Conservation (phyloP, 441 rosid genomes). For the Populus hybrid region DNA sequence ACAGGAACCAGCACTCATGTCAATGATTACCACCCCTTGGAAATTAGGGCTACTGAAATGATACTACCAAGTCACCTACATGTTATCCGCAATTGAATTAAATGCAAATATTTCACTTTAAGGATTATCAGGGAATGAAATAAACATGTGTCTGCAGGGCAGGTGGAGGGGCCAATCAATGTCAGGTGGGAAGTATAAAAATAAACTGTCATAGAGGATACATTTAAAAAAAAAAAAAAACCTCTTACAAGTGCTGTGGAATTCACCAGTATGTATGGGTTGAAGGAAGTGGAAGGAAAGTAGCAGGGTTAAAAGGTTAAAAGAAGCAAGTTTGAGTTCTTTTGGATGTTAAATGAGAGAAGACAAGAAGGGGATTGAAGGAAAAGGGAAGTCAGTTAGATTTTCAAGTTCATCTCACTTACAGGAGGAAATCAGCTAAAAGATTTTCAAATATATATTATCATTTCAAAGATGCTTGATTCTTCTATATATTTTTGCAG, state of each 20-base stretch:
- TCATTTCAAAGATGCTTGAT: neutral
- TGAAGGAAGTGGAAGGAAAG: neutral
- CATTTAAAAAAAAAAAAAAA: too few species aligned
- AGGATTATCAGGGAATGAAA: neutral
- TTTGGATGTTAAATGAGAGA: neutral
- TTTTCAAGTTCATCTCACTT: neutral
- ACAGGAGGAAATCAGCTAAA: neutral
- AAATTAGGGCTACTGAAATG: neutral
- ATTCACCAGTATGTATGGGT: neutral
- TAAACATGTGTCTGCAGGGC: neutral
- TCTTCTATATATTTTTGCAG: neutral
- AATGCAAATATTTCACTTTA: neutral
- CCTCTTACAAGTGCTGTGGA: too few species aligned
- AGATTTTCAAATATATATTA: too few species aligned
- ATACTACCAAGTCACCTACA: neutral
- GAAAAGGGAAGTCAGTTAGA: neutral
- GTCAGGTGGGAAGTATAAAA: neutral
- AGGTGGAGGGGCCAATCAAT: neutral
- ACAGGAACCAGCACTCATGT: neutral
- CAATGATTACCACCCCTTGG: neutral
- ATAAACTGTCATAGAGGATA: neutral
- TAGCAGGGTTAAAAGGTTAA: neutral
- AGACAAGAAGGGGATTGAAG: neutral
- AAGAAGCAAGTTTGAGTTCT: neutral
- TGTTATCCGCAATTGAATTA: neutral